These are phyloP conservation scores for Metarhizium robertsii DNA, from an alignment of 2,329 filamentous ascomycete genomes.

Conservation along the genomic window DNA sequence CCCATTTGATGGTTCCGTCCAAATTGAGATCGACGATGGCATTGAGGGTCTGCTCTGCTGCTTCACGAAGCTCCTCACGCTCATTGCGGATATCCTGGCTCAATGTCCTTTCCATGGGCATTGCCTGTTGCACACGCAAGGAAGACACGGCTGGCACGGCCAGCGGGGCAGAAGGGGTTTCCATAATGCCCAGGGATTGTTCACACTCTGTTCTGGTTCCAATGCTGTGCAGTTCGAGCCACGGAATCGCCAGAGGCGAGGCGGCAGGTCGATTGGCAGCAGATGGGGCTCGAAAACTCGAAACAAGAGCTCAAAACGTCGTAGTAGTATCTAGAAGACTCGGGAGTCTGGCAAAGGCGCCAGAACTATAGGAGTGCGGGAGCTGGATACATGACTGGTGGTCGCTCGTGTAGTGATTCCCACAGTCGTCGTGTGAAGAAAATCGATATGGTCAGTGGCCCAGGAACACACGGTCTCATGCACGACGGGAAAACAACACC, in stretches of 20 bases:
- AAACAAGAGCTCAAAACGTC: neutral
- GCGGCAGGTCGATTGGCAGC: neutral
- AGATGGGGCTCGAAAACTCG: neutral
- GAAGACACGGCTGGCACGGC: constrained; percentile 44
- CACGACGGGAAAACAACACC: constrained; percentile 1
- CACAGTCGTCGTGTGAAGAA: constrained; percentile 9
- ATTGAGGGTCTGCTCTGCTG: constrained; percentile 92
- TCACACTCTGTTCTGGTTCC: neutral
- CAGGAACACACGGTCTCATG: neutral
- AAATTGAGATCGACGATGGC: constrained; percentile 91
- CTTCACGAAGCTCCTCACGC: constrained; percentile 86
- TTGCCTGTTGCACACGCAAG: constrained; percentile 39
- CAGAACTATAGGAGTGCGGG: constrained; percentile 36
- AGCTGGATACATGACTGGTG: constrained; percentile 37
- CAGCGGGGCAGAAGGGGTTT: constrained; percentile 26
- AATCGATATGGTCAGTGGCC: neutral
- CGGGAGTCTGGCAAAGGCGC: constrained; percentile 34
- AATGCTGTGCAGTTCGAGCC: neutral
- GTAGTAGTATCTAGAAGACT: constrained; percentile 13
- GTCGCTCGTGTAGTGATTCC: constrained; percentile 18
- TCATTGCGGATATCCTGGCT: constrained; percentile 90
- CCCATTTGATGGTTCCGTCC: constrained; percentile 86
- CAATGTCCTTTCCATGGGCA: constrained; percentile 54
- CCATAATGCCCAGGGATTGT: constrained; percentile 26
- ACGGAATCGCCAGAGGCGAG: neutral